Evolutionary conservation across 768 basidiomycete species (phyloP).

Genomic region (Lactarius indigo): DNA sequence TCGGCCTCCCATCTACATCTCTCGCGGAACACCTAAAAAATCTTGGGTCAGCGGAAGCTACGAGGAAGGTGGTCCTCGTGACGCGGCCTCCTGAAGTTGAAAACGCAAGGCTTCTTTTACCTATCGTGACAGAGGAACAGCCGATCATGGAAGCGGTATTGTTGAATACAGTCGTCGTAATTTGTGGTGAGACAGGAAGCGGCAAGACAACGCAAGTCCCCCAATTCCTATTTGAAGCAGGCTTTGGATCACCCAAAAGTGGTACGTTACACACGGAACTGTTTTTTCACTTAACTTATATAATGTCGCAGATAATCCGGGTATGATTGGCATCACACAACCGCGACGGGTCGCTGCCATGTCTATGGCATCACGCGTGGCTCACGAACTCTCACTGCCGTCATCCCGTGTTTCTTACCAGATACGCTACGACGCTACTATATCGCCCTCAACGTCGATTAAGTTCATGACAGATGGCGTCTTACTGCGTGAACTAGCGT

Average conservation of each 20-base stretch:
- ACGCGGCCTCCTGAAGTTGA: constrained; percentile 67
- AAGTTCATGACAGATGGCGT: constrained; percentile 99
- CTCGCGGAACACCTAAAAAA: constrained; percentile 51
- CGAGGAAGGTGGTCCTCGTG: constrained; percentile 48
- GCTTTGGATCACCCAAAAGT: constrained; percentile 80
- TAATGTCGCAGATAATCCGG: constrained; percentile 73
- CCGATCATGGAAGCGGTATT: constrained; percentile 89
- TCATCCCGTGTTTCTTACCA: constrained; percentile 88
- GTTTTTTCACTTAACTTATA: not conserved
- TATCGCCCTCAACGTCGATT: constrained; percentile 85
- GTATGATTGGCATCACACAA: constrained; percentile 97
- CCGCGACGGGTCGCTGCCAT: constrained; percentile 96
- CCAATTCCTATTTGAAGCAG: constrained; percentile 96
- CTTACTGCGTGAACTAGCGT: constrained; percentile 84
- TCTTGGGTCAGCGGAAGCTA: constrained; percentile 18
- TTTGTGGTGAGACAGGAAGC: constrained; percentile 94
- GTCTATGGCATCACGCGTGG: constrained; percentile 92
- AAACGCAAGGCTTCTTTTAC: constrained; percentile 73
- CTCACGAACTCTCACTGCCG: constrained; percentile 85
- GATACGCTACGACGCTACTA: constrained; percentile 95
- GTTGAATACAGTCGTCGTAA: constrained; percentile 80
- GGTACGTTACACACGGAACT: constrained; percentile 45
- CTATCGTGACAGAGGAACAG: constrained; percentile 92
- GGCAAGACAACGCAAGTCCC: constrained; percentile 99
- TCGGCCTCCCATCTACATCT: constrained; percentile 62